Evolutionary conservation across 768 basidiomycete species (phyloP).

Genomic region (Pisolithus albus): DNA sequence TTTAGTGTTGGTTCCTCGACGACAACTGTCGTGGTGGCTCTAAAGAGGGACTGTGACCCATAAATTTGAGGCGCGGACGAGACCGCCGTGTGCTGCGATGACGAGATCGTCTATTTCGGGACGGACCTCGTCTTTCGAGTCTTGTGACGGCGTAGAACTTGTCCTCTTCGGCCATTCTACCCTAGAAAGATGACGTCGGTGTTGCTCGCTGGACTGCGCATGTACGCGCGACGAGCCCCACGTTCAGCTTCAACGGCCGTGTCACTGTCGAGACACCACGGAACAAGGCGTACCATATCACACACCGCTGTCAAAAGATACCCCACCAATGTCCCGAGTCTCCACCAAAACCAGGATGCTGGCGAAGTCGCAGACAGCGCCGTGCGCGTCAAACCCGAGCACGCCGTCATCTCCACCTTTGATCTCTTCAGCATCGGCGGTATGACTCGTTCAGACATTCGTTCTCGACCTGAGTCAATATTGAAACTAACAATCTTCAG

Average conservation of each 20-base stretch:
- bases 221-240: neutral
- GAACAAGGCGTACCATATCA: slow-evolving; percentile 12
- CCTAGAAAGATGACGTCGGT: neutral
- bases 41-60: too few relatives aligned
- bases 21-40: too few relatives aligned
- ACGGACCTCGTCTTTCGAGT: neutral
- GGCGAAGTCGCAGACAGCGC: slow-evolving; percentile 7
- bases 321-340: slow-evolving; percentile 6
- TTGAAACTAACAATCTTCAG: slow-evolving; percentile 31
- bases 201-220: slow-evolving; percentile 4
- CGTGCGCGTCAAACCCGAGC: slow-evolving; percentile 46
- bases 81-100: neutral
- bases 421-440: slow-evolving; percentile 91
- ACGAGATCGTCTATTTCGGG: slow-evolving; percentile 6
- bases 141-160: too few relatives aligned
- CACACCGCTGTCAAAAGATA: neutral
- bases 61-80: too few relatives aligned
- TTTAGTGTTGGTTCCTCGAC: too few relatives aligned
- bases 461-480: neutral
- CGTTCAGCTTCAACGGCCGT: neutral
- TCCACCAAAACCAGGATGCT: neutral
- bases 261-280: neutral
- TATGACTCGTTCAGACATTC: slow-evolving; percentile 26
- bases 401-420: slow-evolving; percentile 91
- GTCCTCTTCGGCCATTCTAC: neutral